Evolutionary conservation across 768 basidiomycete genomes (phyloP), one percentile per base, ranked within the genome.

Genomic region (Tephrocybe sp.): DNA sequence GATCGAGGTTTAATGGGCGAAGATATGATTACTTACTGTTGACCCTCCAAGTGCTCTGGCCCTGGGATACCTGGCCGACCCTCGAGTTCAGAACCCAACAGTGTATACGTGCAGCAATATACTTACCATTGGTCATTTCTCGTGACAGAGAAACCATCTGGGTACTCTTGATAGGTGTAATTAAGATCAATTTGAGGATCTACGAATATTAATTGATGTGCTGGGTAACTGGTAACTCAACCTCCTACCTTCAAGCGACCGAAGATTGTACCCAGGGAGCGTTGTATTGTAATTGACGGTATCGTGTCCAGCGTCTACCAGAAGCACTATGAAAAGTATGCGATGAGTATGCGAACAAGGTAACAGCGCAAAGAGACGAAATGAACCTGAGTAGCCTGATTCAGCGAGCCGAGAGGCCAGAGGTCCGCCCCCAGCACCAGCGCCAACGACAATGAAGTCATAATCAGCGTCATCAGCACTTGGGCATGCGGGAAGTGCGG

Each of bases 41-140:
- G 66, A 66, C 6, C 66, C 66, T 47, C 66, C 66, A 1, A 68
- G 2, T 4, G 49, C 66, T 37, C 64, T 53, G 12, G 64, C 62
- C 16, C 64, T 59, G 18, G 67, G 67, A 57, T 67, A 67, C 64
- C 64, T 65, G 31, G 7, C 24, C 15, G 21, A 5, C 11, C 12
- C 7, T 16, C 5, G 21, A 16, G 24, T 24, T 28, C 1, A 43
- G 25, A 63, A 63, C 2, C 59, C 62, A 11, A 49, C 49, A 9
- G 67, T 61, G 51, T 60, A 69, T 55, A 66, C 63, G 35, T 58
- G 40, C 28, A 30, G 12, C 28, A 30, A 30, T 12, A 30, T 30
- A n/a, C 59, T n/a, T 19, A 62, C 66, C 65, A 66, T 12, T 48
- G 28, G 41, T 58, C 50, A 38, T 61, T 51, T 19, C 61, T 59